These are phyloP conservation scores for barley (Hordeum vulgare) DNA, from an alignment of 176 grass and related monocot genomes.

Conservation along the genomic window MorexV3_pseudomolecules_assembly NC_058521.1:26898952-26899451, in stretches of 20 bases:
- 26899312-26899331: too few relatives aligned
- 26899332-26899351: too few relatives aligned
- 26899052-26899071: constrained; percentile 1
- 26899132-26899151: constrained; percentile 6
- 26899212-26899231: background rate
- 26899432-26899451: too few relatives aligned
- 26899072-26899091: background rate
- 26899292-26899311: too few relatives aligned
- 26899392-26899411: too few relatives aligned
- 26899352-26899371: too few relatives aligned
- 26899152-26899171: background rate
- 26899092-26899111: background rate
- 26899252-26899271: too few relatives aligned
- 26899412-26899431: too few relatives aligned
- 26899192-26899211: background rate
- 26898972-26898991: background rate
- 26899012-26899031: background rate
- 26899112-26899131: constrained; percentile 14
- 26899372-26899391: too few relatives aligned
- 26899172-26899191: background rate
- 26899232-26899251: too few relatives aligned
- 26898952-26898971: background rate
- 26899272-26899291: too few relatives aligned
- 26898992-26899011: background rate
- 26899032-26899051: background rate